Base-by-base conservation (phyloP, 2,329 filamentous ascomycete genomes). In the Phymatotrichopsis omnivora region DNA sequence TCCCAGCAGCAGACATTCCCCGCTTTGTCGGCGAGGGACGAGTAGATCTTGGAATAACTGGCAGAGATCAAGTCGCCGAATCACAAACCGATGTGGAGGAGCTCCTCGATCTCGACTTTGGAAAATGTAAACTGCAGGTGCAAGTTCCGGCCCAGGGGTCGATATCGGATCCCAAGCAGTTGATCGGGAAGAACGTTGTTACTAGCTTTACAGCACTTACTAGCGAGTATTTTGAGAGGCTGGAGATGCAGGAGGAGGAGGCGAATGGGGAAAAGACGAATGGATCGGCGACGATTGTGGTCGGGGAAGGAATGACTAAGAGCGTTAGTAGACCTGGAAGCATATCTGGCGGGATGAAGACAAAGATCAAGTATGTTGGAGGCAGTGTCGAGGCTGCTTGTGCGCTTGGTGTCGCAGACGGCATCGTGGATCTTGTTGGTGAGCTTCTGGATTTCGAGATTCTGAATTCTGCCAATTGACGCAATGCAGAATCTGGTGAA, bases 331-430 rank as follows among this genome's bases (percentile, higher is more conserved):
- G 12, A 10, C 7, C 22, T 19, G 19, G 19, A 20, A 17, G 32
- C 25, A 12, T 34, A 34, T 16, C 20, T 23, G 17, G 12, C n/a
- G 80, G 81, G 63, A 64, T 93, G 57, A 76, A 73, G 59, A 96
- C 91, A 7, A 86, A 85, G 61, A 86, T 98, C 59, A 85, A 94
- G 60, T 93, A 91, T 65, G 75, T 96, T 50, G 91, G 89, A 55
- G 91, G 91, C 12, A 96, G 89, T 71, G 91, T 98, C 25, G 91
- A 98, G 68, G 89, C 91, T 40, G 89, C 91, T 29, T 98, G 91
- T 62, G 89, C 91, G 16, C 70, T 98, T 43, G 91, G 91, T 42
- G 87, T 96, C 22, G 91, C 91, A 32, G 89, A 96, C 63, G 91
- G 89, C 39, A 95, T 98, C 63, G 86, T 98, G 35, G 91, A 98